phyloP scores from a whole-genome alignment of 1,139 yeast species.

The Yamadazyma kanchanaburiensis region DNA sequence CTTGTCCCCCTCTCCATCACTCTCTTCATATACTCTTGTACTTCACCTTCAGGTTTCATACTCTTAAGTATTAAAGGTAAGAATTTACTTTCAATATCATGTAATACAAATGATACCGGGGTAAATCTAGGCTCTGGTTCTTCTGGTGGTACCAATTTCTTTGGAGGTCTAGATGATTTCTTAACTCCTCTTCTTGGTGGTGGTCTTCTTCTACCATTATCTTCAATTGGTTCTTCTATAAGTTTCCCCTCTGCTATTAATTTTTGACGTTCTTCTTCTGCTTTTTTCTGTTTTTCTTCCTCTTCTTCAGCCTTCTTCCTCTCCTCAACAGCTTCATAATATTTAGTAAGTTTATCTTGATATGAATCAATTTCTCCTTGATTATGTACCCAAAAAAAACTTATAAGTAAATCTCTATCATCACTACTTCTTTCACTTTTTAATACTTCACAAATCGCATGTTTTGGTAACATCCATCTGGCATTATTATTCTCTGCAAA shows the following conservation, averaged over 20 bases:
- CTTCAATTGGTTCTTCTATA: constrained; percentile 6
- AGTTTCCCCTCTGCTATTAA: constrained; percentile 10
- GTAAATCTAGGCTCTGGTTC: constrained; percentile 50
- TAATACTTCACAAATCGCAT: constrained; percentile 67
- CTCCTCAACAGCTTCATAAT: constrained; percentile 23
- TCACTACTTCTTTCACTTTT: constrained; percentile 22
- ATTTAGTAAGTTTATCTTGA: constrained; percentile 34
- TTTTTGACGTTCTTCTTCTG: constrained; percentile 17
- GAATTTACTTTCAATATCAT: constrained; percentile 62
- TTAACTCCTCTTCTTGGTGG: constrained; percentile 15
- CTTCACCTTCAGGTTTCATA: constrained; percentile 54
- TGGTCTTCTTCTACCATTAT: constrained; percentile 14
- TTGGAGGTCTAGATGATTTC: constrained; percentile 19
- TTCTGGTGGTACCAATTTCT: constrained; percentile 24
- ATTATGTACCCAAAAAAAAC: constrained; percentile 61
- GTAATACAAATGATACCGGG: constrained; percentile 61
- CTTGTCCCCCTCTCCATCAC: constrained; percentile 61
- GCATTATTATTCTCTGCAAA: constrained; percentile 76
- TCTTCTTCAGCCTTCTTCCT: constrained; percentile 21
- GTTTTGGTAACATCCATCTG: constrained; percentile 71
- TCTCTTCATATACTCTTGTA: constrained; percentile 58
- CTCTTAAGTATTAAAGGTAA: constrained; percentile 71
- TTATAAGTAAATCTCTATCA: constrained; percentile 52
- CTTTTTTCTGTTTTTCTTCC: constrained; percentile 23
- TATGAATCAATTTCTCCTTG: constrained; percentile 46